Evolutionary conservation across 371 early-diverging fungal species (phyloP), one percentile per base, ranked within the genome.

Genomic region (Mucor saturninus): DNA sequence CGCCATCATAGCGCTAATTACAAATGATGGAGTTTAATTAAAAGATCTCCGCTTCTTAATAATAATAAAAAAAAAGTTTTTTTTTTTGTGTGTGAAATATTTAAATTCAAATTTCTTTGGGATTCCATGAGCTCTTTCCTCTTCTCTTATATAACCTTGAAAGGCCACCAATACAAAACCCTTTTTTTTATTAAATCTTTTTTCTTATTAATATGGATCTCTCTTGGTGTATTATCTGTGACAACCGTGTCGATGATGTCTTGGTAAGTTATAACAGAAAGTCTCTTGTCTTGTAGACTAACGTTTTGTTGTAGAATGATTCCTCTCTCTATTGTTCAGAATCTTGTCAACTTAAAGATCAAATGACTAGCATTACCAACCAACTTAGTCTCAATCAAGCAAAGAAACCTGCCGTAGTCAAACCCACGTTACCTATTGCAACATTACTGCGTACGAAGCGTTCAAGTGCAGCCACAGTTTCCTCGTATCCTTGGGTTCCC

Each of bases 161-260:
- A 61, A 57, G 69, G 69, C 69, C 69, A 40, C 69, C 69, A 64
- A 63, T 9, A 21, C 21, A 28, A 39, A 32, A 15, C 21, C 35
- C 28, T 48, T 54, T 54, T 59, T 57, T 64, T 14, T 10, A 49
- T 37, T 31, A 58, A 32, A 13, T 30, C 14, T 48, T 8, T 42
- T 56, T 10, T 46, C 8, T 46, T 21, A 42, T 43, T 45, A 61
- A 62, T 59, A 71, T 71, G 71, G 71, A 71, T 66, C 71, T 71
- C 46, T 62, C 62, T 65, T 71, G 71, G 71, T 71, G 71, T 66
- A 71, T 71, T 71, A 71, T 71, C 71, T 71, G 71, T 62, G 71
- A 71, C 32, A 71, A 65, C 49, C 66, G 67, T 63, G 65, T 71
- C n/a, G 71, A 66, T 53, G 71, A 71, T 62, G 61, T 61, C 13